phyloP scores from a whole-genome alignment of 139 green algal genomes.

The Spirogloea muscicola region DNA sequence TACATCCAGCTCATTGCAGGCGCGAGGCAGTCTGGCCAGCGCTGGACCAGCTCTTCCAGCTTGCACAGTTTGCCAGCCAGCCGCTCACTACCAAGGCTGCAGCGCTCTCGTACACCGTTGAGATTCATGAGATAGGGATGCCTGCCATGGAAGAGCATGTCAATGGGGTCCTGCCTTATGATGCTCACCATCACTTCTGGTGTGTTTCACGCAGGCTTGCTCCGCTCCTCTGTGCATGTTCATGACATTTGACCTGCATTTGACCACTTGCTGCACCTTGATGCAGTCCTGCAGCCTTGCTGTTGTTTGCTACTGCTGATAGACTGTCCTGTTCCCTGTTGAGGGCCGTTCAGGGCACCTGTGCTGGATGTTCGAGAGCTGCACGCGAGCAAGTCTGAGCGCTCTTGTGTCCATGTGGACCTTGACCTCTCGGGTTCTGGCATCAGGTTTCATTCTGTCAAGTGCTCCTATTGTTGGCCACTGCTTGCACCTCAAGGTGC shows the following conservation, averaged over 20 bases:
- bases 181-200: too few species aligned
- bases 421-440: constrained; percentile 1
- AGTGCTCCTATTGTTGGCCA: too few species aligned
- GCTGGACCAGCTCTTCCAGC: too few species aligned
- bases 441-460: too few species aligned
- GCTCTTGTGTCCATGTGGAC: not conserved
- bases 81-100: not conserved
- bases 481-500: not conserved
- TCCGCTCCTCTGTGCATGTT: too few species aligned
- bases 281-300: not conserved
- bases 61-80: not conserved
- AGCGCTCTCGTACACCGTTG: not conserved
- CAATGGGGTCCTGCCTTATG: too few species aligned
- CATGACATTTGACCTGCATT: too few species aligned
- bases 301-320: too few species aligned
- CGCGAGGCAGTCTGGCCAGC: not conserved
- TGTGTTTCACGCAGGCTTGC: too few species aligned
- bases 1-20: not conserved
- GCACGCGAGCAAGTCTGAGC: not conserved
- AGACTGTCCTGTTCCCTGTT: not conserved
- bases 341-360: not conserved
- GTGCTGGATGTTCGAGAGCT: not conserved
- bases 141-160: too few species aligned
- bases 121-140: too few species aligned
- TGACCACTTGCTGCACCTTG: not conserved